Conservation (phyloP, 768 basidiomycete genomes). For the Mrakia gelida region DNA sequence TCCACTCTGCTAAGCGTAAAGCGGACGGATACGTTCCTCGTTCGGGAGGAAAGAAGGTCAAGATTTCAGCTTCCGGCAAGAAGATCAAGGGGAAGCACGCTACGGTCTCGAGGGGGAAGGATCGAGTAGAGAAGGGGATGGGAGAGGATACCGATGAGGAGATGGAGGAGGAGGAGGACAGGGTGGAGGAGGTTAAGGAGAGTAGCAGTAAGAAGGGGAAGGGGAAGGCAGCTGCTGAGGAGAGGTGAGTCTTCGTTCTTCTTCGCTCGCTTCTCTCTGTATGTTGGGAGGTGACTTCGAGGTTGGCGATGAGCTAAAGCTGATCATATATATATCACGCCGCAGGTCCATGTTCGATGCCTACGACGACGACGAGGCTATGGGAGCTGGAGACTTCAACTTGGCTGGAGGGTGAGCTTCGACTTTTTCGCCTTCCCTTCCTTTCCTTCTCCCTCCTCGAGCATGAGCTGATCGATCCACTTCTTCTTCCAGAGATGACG, state of each 20-base stretch:
- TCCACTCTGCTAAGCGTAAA: slow-evolving; percentile 23
- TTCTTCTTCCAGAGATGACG: slow-evolving; percentile 17
- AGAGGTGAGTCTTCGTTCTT: slow-evolving; percentile 45
- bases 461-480: slow-evolving; percentile 38
- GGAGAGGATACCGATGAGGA: slow-evolving; percentile 33
- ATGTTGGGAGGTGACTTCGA: not conserved
- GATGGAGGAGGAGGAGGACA: slow-evolving; percentile 22
- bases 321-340: too few relatives aligned
- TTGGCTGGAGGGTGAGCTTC: slow-evolving; percentile 37
- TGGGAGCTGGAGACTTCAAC: slow-evolving; percentile 32
- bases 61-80: slow-evolving; percentile 39
- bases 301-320: not conserved
- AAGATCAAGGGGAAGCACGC: slow-evolving; percentile 40
- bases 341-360: slow-evolving; percentile 26
- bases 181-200: slow-evolving; percentile 38
- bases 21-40: slow-evolving; percentile 31
- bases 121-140: slow-evolving; percentile 30
- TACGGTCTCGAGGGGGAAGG: slow-evolving; percentile 31
- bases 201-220: slow-evolving; percentile 47
- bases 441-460: slow-evolving; percentile 35
- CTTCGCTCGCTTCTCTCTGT: slow-evolving; percentile 39
- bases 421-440: not conserved
- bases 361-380: slow-evolving; percentile 31
- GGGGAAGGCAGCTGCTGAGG: slow-evolving; percentile 47
- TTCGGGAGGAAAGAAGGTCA: slow-evolving; percentile 36